phyloP scores from a whole-genome alignment of 164 flowering plant species.

The Macadamia tetraphylla region DNA sequence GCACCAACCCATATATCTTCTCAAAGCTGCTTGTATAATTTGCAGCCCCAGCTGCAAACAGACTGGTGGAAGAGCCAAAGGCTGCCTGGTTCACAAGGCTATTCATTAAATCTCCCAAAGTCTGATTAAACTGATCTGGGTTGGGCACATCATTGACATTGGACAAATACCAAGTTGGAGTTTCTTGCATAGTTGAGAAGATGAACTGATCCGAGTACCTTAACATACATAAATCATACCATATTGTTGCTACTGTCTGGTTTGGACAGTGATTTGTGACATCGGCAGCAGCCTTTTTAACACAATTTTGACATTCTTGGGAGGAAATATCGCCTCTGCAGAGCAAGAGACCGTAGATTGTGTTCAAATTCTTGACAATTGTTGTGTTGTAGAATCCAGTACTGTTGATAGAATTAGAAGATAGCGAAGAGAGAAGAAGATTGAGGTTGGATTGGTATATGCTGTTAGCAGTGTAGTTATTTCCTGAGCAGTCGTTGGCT shows the following conservation, averaged over 20 bases:
- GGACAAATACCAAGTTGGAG: not conserved
- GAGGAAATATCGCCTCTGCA: slow-evolving; percentile 17
- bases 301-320: slow-evolving; percentile 8
- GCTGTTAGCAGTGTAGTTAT: slow-evolving; percentile 4
- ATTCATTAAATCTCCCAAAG: not conserved
- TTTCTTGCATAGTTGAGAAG: not conserved
- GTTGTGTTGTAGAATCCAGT: slow-evolving; percentile 9
- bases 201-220: slow-evolving; percentile 20
- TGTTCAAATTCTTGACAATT: slow-evolving; percentile 5
- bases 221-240: slow-evolving; percentile 29
- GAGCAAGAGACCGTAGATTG: slow-evolving; percentile 10
- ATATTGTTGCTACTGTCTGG: slow-evolving; percentile 8
- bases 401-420: slow-evolving; percentile 8
- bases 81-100: not conserved
- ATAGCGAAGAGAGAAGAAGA: slow-evolving; percentile 11
- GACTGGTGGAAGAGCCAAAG: not conserved
- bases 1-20: slow-evolving; percentile 18
- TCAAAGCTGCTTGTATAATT: not conserved
- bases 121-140: not conserved
- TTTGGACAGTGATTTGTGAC: slow-evolving; percentile 8
- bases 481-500: too few species aligned
- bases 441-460: slow-evolving; percentile 15
- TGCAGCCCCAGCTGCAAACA: slow-evolving; percentile 8
- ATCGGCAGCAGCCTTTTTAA: not conserved
- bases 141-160: slow-evolving; percentile 3